Evolutionary conservation across 768 basidiomycete species (phyloP), one percentile per base, ranked within the genome.

Genomic region (Podaxis sp.): DNA sequence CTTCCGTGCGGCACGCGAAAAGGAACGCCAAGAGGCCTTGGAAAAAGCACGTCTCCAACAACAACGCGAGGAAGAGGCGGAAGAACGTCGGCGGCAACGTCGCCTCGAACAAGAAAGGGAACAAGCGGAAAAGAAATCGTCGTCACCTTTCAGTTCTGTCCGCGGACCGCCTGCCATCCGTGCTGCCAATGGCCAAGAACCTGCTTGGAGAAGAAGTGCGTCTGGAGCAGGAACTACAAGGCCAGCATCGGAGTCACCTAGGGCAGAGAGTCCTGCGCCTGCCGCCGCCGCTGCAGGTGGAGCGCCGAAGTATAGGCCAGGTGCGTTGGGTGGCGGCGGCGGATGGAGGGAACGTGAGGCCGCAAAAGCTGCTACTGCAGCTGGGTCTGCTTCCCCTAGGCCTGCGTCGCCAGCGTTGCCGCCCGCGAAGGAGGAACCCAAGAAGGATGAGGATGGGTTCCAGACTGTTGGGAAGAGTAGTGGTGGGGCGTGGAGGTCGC

Each of bases 21-120:
- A 68, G 27, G 81, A 83, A 60, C 80, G 83, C 43, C 81, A 80
- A 15, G 84, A 81, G 15, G 79, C 78, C 0, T 17, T 73, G 13
- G 86, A 90, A 59, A 73, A 81, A 27, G 86, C 85, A 1, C 84
- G 82, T n/a, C 75, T 80, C 55, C 89, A 85, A 65, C 75, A 74
- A 12, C 82, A 86, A 66, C 82, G 88, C 41, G 91, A 90, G 67
- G 86, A 87, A n/a, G 89, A 91, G 63, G 89, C 90, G 1, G 83
- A 83, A 74, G 77, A 77, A 57, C 77, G 81, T 62, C 40, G 76
- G 24, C 64, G 27, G 27, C 69, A 76, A 17, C 83, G 83, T 46
- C 83, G 85, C 55, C 75, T 77, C 3, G 68, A 75, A 22, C 78
- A 81, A 74, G 57, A 65, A 53, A 36, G 33, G 58, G 60, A 60